These are phyloP conservation scores for Decorospora gaudefroyi DNA, from an alignment of 2,329 filamentous ascomycete species.

Conservation along the genomic window DNA sequence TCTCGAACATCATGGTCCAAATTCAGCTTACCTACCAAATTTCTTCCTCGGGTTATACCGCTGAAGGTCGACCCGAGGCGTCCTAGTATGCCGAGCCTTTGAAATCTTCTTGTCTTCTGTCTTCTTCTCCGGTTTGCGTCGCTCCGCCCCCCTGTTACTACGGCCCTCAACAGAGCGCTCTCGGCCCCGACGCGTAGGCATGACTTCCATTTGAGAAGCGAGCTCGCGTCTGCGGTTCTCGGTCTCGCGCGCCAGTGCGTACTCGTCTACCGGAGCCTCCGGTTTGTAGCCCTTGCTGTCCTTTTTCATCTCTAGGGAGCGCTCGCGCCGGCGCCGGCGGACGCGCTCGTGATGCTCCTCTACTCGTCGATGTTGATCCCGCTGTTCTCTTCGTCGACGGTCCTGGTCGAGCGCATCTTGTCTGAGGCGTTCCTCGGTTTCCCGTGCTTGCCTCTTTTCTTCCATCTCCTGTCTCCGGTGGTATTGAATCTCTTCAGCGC, in stretches of 20 bases:
- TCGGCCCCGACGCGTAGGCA: background rate
- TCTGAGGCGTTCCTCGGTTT: background rate
- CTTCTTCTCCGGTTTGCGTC: background rate
- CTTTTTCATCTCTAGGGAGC: background rate
- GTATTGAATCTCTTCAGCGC: background rate
- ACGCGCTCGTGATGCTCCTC: too few species aligned
- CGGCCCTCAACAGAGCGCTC: background rate
- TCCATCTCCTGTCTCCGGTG: background rate
- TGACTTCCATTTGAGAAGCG: background rate
- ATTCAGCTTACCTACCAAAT: too few species aligned
- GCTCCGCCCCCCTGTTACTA: background rate
- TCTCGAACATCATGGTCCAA: too few species aligned
- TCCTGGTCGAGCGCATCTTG: background rate
- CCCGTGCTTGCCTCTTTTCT: background rate
- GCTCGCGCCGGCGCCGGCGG: background rate
- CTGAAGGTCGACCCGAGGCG: background rate
- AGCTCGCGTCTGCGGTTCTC: background rate
- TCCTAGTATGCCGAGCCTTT: background rate
- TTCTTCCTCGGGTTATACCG: constrained; percentile 2
- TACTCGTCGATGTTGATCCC: too few species aligned
- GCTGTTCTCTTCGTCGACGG: too few species aligned
- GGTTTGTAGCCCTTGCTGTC: background rate
- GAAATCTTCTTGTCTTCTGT: background rate
- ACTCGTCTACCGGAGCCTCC: background rate
- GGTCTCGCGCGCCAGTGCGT: background rate